phyloP scores from a whole-genome alignment of 2,329 filamentous ascomycete genomes.

The Boeremia lycopersici region DNA sequence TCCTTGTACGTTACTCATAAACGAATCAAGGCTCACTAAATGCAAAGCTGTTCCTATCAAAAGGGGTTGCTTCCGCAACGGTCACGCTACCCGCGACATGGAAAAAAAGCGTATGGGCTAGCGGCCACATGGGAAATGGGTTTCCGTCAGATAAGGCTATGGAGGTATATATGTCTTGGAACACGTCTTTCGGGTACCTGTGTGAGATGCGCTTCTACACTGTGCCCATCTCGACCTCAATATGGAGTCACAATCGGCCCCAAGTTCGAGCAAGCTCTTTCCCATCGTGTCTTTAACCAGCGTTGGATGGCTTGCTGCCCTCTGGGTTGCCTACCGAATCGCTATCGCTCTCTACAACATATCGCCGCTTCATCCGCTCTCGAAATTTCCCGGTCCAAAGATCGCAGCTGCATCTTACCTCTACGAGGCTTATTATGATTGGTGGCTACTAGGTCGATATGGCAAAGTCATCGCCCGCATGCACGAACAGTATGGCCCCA shows the following conservation, averaged over 20 bases:
- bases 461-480: constrained; percentile 42
- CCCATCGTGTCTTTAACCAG: constrained; percentile 21
- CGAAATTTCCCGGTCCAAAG: constrained; percentile 37
- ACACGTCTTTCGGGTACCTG: constrained; percentile 8
- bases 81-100: constrained; percentile 5
- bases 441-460: constrained; percentile 38
- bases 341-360: constrained; percentile 31
- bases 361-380: constrained; percentile 31
- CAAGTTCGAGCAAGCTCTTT: constrained; percentile 11
- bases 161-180: constrained; percentile 24
- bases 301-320: constrained; percentile 18
- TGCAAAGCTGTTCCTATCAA: constrained; percentile 4
- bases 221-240: constrained; percentile 1
- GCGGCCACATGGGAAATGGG: constrained; percentile 7
- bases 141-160: constrained; percentile 1
- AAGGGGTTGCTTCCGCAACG: constrained; percentile 4
- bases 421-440: constrained; percentile 41
- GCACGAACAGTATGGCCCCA: constrained; percentile 42
- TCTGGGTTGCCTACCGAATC: constrained; percentile 28
- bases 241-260: constrained; percentile 27
- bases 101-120: constrained; percentile 1
- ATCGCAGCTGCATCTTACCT: constrained; percentile 35
- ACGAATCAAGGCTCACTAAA: constrained; percentile 6
- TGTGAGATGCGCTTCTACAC: constrained; percentile 9
- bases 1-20: neutral